Percentiles rank a stretch among this genome's conserved stretches.
Conservation (phyloP, 176 grass and related monocot species). For the Lolium perenne region DNA sequence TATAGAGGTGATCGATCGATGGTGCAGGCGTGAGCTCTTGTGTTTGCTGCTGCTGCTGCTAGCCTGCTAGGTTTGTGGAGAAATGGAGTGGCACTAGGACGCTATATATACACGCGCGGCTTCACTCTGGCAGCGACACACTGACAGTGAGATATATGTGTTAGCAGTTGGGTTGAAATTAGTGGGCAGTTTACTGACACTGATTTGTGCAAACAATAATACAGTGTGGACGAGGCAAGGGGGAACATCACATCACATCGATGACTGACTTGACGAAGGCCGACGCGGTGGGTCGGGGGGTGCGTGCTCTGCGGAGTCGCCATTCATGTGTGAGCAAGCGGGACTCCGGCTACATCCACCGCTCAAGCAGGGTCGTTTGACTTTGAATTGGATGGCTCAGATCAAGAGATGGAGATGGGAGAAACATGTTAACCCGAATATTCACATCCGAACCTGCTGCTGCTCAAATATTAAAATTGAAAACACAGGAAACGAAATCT, state of each 20-base stretch:
- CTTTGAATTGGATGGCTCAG: not conserved
- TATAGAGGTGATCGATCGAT: not conserved
- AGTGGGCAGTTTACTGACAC: slow-evolving; percentile 37
- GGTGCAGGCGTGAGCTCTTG: not conserved
- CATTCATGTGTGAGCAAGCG: not conserved
- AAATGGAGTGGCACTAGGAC: not conserved
- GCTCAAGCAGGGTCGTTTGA: not conserved
- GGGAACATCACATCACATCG: not conserved
- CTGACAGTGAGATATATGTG: not conserved
- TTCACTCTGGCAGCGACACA: not conserved
- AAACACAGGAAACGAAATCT: no score
- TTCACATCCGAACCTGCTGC: no score
- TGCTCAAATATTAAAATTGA: no score
- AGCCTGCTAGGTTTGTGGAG: not conserved
- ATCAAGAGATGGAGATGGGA: not conserved
- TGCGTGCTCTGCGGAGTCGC: not conserved
- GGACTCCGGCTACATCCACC: not conserved
- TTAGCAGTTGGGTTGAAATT: slow-evolving; percentile 25
- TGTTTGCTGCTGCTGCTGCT: not conserved
- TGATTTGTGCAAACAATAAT: not conserved
- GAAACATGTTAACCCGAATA: no score
- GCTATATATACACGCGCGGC: slow-evolving; percentile 24
- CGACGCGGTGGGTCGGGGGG: not conserved
- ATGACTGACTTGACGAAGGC: slow-evolving; percentile 29
- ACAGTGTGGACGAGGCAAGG: slow-evolving; percentile 4